Base-by-base conservation (phyloP, 2,329 filamentous ascomycete species). In the Clonostachys solani region DNA sequence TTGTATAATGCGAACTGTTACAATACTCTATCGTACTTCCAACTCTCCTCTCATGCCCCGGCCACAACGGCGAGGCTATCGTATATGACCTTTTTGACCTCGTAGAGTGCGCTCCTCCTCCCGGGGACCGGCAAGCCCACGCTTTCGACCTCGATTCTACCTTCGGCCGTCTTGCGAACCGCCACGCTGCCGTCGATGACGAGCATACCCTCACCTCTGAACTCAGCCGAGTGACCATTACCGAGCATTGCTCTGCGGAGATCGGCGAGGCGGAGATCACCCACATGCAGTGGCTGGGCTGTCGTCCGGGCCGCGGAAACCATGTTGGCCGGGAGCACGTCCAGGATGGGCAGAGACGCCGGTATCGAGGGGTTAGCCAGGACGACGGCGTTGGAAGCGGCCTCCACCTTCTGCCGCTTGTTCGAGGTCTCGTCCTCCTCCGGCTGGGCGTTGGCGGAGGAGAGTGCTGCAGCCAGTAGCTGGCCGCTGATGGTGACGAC, bases 401-500 rank as follows among this genome's bases (percentile, higher is more conserved):
- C 36, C 33, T 75, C 71, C 9, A 62, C 75, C 66, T 75, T 80
- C 48, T 71, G 69, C 6, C 72, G 72, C 60, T 77, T 81, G 16
- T 40, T n/a, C 16, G 29, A 33, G 10, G 18, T 47, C 9, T 51
- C 47, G 8, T 45, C 47, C 54, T 47, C 42, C 10, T 47, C 35
- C 58, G 71, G 60, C 59, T 36, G 18, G 17, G 43, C 15, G 18
- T 44, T 29, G 75, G 78, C 51, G 70, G 64, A 63, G 29, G 59
- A 66, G 16, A 64, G 55, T 33, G 54, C 48, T 2, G 67, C 60
- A 44, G 72, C 62, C 13, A 75, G 77, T 60, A 65, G 75, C 69
- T 71, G 83, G 10, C 91, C 94, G 3, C 90, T 95, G 47, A 99
- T 77, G n/a, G 92, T 95, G 15, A 96, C 92, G 48, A 99, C 89